Percentiles rank a stretch among this genome's conserved stretches.
phyloP scores from a whole-genome alignment of 306 rosid species.

The Calophaca sinica region DNA sequence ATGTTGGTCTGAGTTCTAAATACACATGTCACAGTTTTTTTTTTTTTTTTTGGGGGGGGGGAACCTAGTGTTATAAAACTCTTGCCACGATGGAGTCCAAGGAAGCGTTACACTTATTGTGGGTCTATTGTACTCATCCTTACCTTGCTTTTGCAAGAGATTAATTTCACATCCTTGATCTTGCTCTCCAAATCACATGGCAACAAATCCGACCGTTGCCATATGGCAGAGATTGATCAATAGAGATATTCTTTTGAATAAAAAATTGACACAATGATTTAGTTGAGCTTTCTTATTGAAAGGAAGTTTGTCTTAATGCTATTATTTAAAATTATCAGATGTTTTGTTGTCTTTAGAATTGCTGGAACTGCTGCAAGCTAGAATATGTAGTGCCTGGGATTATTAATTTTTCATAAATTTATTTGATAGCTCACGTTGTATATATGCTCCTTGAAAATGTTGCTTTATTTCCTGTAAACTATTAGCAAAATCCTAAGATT shows the following conservation, averaged over 20 bases:
- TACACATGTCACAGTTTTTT: not conserved
- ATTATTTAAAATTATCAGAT: not conserved
- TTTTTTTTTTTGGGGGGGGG: not conserved
- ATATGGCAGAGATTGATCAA: slow-evolving; percentile 5
- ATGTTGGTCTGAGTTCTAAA: slow-evolving; percentile 28
- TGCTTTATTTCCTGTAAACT: slow-evolving; percentile 5
- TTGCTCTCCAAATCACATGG: no score
- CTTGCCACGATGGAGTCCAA: no score
- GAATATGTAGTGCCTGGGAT: slow-evolving; percentile 10
- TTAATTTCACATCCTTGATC: no score
- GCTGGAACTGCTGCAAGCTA: not conserved
- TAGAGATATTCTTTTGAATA: not conserved
- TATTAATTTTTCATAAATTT: slow-evolving; percentile 9
- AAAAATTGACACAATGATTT: slow-evolving; percentile 11
- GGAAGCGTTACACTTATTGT: no score
- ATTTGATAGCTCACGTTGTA: not conserved
- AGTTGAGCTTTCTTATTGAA: slow-evolving; percentile 20
- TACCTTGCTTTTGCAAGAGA: no score
- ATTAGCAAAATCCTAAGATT: slow-evolving; percentile 18
- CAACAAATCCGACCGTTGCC: no score
- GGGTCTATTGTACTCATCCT: no score
- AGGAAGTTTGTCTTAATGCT: slow-evolving; percentile 27
- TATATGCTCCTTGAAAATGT: slow-evolving; percentile 22
- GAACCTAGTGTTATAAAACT: no score
- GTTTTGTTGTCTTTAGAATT: not conserved